Conservation (phyloP, 306 rosid species). For the Prosopis cineraria region DNA sequence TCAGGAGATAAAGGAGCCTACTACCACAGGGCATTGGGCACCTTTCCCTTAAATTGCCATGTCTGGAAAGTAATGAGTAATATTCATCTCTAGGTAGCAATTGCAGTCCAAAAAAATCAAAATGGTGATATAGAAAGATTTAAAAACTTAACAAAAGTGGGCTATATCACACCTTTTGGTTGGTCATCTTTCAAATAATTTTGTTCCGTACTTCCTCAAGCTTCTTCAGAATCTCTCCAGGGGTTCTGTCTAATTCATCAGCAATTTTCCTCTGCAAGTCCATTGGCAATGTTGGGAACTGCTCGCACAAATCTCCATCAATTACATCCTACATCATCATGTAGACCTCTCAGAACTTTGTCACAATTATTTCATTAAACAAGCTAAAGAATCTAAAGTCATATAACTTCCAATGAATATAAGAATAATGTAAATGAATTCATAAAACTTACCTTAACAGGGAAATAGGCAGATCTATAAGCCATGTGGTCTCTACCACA, state of each 20-base stretch:
- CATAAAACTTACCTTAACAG: constrained; percentile 72
- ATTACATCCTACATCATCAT: constrained; percentile 77
- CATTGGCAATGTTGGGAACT: constrained; percentile 89
- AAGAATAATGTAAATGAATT: constrained; percentile 19
- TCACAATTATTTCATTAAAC: neutral
- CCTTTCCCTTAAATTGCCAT: neutral
- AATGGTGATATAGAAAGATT: constrained; percentile 6
- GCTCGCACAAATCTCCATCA: constrained; percentile 99
- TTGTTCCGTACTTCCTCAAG: constrained; percentile 92
- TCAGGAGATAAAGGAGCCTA: neutral
- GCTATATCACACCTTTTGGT: constrained; percentile 41
- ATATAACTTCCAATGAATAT: too few relatives aligned
- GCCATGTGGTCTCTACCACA: constrained; percentile 99
- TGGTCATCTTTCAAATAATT: constrained; percentile 61
- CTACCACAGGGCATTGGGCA: neutral
- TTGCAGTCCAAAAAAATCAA: neutral
- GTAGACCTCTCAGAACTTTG: constrained; percentile 22
- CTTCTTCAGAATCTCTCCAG: constrained; percentile 90
- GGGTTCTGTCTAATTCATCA: constrained; percentile 92
- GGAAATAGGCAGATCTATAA: constrained; percentile 94
- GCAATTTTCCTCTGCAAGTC: constrained; percentile 98
- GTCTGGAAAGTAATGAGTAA: neutral
- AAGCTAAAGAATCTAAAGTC: neutral
- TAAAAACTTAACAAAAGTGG: neutral
- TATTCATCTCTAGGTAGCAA: neutral